Evolutionary conservation across 257 asterid species (phyloP).

Genomic region (Plantago ovata): DNA sequence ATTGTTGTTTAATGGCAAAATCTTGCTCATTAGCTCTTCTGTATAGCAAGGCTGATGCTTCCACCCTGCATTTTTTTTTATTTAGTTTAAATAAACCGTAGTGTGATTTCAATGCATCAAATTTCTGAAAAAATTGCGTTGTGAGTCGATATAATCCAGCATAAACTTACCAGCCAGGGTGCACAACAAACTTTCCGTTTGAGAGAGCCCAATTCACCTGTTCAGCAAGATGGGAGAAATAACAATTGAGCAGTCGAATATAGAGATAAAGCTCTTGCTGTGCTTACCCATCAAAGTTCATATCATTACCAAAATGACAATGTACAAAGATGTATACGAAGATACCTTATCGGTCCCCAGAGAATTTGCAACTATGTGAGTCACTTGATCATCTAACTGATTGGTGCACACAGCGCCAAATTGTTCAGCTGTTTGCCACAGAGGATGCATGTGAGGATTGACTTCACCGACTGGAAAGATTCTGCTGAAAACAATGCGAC

Average conservation of each 20-base stretch:
- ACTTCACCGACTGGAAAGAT: constrained; percentile 92
- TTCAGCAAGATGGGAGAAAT: constrained; percentile 12
- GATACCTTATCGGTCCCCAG: constrained; percentile 95
- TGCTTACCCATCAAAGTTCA: too few relatives aligned
- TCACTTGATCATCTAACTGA: constrained; percentile 85
- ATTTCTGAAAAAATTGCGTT: background rate
- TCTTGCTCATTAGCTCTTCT: constrained; percentile 93
- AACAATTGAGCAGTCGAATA: background rate
- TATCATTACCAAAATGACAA: too few relatives aligned
- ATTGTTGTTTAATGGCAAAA: constrained; percentile 74
- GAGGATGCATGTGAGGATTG: constrained; percentile 88
- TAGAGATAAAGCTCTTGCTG: too few relatives aligned
- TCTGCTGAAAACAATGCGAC: constrained; percentile 91
- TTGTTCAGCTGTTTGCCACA: constrained; percentile 97
- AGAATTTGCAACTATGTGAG: constrained; percentile 96
- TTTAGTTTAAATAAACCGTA: constrained; percentile 15
- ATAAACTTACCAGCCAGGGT: constrained; percentile 88
- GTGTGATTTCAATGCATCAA: constrained; percentile 3
- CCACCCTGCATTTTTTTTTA: constrained; percentile 66
- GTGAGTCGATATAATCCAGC: constrained; percentile 3
- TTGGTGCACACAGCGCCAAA: constrained; percentile 90
- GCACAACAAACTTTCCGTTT: constrained; percentile 74
- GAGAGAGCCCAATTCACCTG: constrained; percentile 94
- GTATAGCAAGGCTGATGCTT: constrained; percentile 92
- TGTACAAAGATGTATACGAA: background rate